These are phyloP conservation scores for Exophiala lecanii-corni DNA, from an alignment of 2,329 filamentous ascomycete genomes.

Conservation along the genomic window DNA sequence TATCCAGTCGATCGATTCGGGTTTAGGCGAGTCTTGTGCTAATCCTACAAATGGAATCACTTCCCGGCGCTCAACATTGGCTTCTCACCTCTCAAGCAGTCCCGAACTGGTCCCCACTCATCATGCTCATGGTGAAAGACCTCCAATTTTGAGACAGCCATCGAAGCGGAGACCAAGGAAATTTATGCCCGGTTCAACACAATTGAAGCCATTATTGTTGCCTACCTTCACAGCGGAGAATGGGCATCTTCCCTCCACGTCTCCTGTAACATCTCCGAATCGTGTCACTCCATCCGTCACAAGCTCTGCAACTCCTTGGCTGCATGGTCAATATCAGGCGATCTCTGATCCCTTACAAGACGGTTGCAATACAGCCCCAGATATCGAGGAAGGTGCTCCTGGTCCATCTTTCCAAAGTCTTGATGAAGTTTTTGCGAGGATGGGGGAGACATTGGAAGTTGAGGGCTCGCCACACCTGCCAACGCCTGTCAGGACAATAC, in stretches of 20 bases:
- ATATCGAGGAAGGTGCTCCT: conserved; percentile 7
- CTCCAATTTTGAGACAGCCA: conserved; percentile 10
- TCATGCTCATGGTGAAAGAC: conserved; percentile 10
- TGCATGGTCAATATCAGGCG: neutral
- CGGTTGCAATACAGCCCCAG: conserved; percentile 30
- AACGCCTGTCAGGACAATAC: too few relatives aligned
- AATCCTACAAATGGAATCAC: conserved; percentile 24
- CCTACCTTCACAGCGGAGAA: conserved; percentile 26
- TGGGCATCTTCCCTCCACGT: conserved; percentile 17
- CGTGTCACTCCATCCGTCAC: neutral
- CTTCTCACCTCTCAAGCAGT: conserved; percentile 12
- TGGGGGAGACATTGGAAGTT: conserved; percentile 3
- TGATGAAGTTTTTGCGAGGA: conserved; percentile 16
- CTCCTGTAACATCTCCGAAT: conserved; percentile 20
- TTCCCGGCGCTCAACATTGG: conserved; percentile 17
- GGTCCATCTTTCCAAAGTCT: conserved; percentile 18
- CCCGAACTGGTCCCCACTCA: conserved; percentile 3
- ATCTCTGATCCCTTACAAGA: conserved; percentile 26
- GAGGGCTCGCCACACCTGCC: neutral
- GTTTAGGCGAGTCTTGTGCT: conserved; percentile 24
- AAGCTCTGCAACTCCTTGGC: neutral
- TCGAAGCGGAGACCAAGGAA: conserved; percentile 32
- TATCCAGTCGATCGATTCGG: conserved; percentile 25
- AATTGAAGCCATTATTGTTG: conserved; percentile 34
- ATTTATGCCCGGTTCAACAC: conserved; percentile 34